Evolutionary conservation across 495 filamentous ascomycete species (phyloP).

Genomic region (Thozetella sp.): DNA sequence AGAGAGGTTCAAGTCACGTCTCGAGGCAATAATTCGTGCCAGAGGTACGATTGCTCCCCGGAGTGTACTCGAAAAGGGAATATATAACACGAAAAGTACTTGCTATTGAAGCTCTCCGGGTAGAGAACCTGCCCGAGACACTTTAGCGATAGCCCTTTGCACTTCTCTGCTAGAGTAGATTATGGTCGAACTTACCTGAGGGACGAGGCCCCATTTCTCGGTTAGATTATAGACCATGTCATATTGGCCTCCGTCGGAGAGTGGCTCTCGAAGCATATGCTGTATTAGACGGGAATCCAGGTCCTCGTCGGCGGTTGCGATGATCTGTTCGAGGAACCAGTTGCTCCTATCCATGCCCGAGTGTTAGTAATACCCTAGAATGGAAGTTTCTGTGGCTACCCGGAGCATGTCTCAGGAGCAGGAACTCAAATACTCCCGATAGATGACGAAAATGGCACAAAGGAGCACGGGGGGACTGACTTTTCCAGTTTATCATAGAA

Average conservation of each 20-base stretch:
- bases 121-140: conserved; percentile 65
- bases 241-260: conserved; percentile 87
- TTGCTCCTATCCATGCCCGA: too few relatives aligned
- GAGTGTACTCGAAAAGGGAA: too few relatives aligned
- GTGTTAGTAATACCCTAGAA: too few relatives aligned
- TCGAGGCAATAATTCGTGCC: too few relatives aligned
- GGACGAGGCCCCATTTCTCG: conserved; percentile 81
- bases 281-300: conserved; percentile 72
- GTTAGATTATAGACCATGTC: conserved; percentile 91
- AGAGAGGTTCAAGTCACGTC: too few relatives aligned
- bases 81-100: too few relatives aligned
- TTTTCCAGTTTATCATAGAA: conserved; percentile 97
- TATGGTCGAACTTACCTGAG: conserved; percentile 24
- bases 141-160: neutral
- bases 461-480: too few relatives aligned
- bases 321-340: conserved; percentile 81
- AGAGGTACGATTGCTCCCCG: too few relatives aligned
- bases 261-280: conserved; percentile 62
- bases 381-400: too few relatives aligned
- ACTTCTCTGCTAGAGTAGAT: neutral
- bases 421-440: too few relatives aligned
- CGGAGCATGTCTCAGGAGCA: too few relatives aligned
- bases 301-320: conserved; percentile 69
- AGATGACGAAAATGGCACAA: too few relatives aligned
- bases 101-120: conserved; percentile 77